These are phyloP conservation scores for Onygenales sp. DNA, from an alignment of 2,329 filamentous ascomycete genomes.

Conservation along the genomic window DNA sequence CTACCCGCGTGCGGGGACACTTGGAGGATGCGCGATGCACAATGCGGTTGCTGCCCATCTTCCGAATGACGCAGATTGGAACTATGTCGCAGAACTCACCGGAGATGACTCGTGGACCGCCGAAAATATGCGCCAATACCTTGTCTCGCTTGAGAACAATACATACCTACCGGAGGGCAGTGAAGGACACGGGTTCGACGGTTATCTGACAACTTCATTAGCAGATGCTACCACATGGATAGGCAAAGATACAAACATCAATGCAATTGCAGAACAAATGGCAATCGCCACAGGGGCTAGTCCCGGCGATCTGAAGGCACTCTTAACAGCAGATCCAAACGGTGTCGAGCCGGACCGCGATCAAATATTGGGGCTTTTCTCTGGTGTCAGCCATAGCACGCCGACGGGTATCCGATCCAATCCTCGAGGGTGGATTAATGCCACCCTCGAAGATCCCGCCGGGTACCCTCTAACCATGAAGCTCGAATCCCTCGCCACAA, in stretches of 20 bases:
- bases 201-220: slow-evolving; percentile 34
- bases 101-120: slow-evolving; percentile 52
- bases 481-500: slow-evolving; percentile 39
- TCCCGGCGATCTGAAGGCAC: slow-evolving; percentile 34
- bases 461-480: slow-evolving; percentile 49
- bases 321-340: slow-evolving; percentile 45
- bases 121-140: slow-evolving; percentile 50
- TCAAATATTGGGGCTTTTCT: slow-evolving; percentile 39
- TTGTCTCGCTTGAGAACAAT: slow-evolving; percentile 45
- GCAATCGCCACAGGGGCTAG: slow-evolving; percentile 41
- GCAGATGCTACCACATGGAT: slow-evolving; percentile 20
- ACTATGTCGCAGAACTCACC: slow-evolving; percentile 48
- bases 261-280: slow-evolving; percentile 38
- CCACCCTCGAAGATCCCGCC: slow-evolving; percentile 13
- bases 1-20: slow-evolving; percentile 48
- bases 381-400: slow-evolving; percentile 33
- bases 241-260: slow-evolving; percentile 26
- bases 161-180: slow-evolving; percentile 36
- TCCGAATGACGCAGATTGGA: slow-evolving; percentile 51
- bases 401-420: slow-evolving; percentile 40
- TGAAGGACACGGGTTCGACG: slow-evolving; percentile 44
- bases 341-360: slow-evolving; percentile 38
- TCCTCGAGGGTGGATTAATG: slow-evolving; percentile 33
- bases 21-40: slow-evolving; percentile 53
- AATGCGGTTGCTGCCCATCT: slow-evolving; percentile 52